A percentile compares a stretch with the other conserved stretches of the same genome.
These are phyloP conservation scores for Sphaerulina populicola DNA, from an alignment of 2,329 filamentous ascomycete species.

Conservation along the genomic window DNA sequence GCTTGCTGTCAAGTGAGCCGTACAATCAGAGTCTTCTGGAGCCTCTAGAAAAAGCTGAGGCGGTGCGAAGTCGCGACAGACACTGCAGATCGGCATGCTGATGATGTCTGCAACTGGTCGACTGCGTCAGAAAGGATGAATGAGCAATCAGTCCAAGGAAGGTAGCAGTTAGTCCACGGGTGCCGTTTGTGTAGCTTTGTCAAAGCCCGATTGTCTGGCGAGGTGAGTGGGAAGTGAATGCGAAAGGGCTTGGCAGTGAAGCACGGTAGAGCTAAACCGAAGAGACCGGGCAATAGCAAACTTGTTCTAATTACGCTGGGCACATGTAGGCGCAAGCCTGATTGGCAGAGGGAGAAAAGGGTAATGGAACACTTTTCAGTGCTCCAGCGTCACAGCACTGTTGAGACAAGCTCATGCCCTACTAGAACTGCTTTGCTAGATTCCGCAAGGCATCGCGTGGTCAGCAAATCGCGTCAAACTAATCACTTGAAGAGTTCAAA, in stretches of 20 bases:
- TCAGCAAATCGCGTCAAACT: too few relatives aligned
- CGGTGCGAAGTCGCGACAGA: not conserved
- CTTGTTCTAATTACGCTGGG: too few relatives aligned
- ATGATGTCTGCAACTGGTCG: not conserved
- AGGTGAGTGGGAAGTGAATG: not conserved
- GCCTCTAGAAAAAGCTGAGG: not conserved
- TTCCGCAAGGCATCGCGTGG: too few relatives aligned
- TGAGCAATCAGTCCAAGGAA: not conserved
- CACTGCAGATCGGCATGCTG: not conserved
- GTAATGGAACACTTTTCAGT: too few relatives aligned
- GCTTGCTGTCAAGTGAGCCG: not conserved
- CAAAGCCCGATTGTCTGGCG: not conserved
- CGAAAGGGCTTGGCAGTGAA: too few relatives aligned
- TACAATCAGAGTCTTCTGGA: not conserved
- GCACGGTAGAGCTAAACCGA: too few relatives aligned
- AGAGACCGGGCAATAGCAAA: too few relatives aligned
- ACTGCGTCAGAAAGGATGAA: not conserved
- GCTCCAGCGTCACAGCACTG: too few relatives aligned
- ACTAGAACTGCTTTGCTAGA: too few relatives aligned
- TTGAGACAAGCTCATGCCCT: not conserved
- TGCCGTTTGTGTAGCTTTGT: not conserved
- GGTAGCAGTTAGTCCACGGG: not conserved
- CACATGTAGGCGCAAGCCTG: too few relatives aligned
- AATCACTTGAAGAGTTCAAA: too few relatives aligned
- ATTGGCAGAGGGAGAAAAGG: too few relatives aligned